Percentiles rank a stretch among this genome's conserved stretches.
Evolutionary conservation across 2,329 filamentous ascomycete genomes (phyloP).

Genomic region (Verticillium klebahnii): DNA sequence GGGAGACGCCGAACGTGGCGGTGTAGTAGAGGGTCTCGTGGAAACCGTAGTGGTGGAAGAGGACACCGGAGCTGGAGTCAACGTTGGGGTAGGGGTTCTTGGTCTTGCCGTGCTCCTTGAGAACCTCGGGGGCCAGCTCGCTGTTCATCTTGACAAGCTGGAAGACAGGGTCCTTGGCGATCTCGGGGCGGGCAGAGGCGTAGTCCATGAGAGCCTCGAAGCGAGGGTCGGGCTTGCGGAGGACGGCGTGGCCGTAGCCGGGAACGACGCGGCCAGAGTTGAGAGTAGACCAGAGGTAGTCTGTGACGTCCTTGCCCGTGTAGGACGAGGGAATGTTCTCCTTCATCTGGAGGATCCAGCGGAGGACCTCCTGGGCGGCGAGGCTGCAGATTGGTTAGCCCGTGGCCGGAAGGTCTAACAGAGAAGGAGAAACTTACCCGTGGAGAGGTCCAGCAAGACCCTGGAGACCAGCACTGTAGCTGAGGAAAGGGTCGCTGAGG

Average conservation of each 20-base stretch:
- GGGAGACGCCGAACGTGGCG: conserved; percentile 64
- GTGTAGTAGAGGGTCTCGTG: conserved; percentile 95
- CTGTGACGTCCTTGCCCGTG: conserved; percentile 74
- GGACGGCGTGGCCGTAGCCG: conserved; percentile 91
- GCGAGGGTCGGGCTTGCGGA: conserved; percentile 93
- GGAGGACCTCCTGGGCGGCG: conserved; percentile 92
- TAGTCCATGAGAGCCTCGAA: conserved; percentile 98
- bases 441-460: conserved; percentile 81
- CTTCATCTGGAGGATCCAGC: conserved; percentile 97
- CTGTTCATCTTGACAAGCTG: conserved; percentile 91
- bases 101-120: conserved; percentile 95
- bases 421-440: conserved; percentile 12
- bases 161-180: conserved; percentile 85
- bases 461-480: conserved; percentile 92
- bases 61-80: conserved; percentile 84
- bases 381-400: conserved; percentile 45
- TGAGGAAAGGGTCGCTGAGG: conserved; percentile 90
- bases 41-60: conserved; percentile 99
- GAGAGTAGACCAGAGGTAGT: conserved; percentile 89
- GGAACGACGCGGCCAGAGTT: conserved; percentile 93
- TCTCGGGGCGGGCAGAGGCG: conserved; percentile 77
- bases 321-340: conserved; percentile 74
- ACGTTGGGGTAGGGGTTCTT: conserved; percentile 98
- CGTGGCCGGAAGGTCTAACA: too few relatives aligned
- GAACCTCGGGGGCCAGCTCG: conserved; percentile 81